Conservation (phyloP, 331 rosid genomes). For the Pyracantha coccinea region DNA sequence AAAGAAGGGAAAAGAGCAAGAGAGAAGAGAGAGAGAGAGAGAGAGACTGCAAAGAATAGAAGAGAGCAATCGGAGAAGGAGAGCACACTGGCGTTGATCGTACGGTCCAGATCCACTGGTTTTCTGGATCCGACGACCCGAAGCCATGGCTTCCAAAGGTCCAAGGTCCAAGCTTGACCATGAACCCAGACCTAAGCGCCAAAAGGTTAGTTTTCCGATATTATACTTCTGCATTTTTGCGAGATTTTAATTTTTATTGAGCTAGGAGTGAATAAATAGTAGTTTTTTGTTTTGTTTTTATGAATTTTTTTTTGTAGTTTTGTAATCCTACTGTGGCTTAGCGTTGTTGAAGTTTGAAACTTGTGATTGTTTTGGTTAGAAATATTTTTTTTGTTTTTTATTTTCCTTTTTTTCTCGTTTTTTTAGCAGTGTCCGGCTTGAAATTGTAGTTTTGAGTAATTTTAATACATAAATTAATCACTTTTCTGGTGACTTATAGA, state of each 20-base stretch:
- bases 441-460: neutral
- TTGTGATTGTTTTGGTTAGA: neutral
- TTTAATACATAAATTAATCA: neutral
- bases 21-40: neutral
- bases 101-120: constrained; percentile 11
- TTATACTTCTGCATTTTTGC: neutral
- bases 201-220: constrained; percentile 48
- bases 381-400: neutral
- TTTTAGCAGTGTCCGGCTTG: neutral
- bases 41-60: neutral
- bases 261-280: neutral
- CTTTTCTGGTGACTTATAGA: neutral
- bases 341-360: neutral
- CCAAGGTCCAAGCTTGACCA: constrained; percentile 78
- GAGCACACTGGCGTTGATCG: constrained; percentile 1
- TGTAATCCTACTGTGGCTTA: neutral
- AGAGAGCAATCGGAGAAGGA: neutral
- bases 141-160: constrained; percentile 84
- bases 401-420: neutral
- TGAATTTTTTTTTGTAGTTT: neutral
- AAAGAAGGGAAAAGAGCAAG: neutral
- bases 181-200: constrained; percentile 75
- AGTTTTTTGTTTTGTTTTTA: too few relatives aligned
- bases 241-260: neutral
- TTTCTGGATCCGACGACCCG: constrained; percentile 7